phyloP scores from a whole-genome alignment of 2,329 filamentous ascomycete species.

The Colletotrichum nymphaeae region DNA sequence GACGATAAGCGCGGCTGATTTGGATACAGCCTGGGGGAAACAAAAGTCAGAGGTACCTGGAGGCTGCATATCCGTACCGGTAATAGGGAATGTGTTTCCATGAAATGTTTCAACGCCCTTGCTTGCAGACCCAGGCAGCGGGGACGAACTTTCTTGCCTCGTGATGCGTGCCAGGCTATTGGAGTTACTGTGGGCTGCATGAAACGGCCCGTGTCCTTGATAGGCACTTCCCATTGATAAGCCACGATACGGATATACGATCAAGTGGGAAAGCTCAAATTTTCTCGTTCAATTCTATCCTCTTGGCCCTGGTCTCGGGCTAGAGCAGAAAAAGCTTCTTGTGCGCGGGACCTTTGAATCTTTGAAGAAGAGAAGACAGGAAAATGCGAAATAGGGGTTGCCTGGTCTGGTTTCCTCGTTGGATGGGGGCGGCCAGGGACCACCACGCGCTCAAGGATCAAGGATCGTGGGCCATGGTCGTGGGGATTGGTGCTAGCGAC shows the following conservation, averaged over 20 bases:
- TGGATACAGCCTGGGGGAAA: not conserved
- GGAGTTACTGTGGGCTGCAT: conserved; percentile 25
- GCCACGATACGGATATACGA: not conserved
- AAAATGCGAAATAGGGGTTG: conserved; percentile 11
- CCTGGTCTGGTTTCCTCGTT: not conserved
- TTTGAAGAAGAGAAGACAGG: not conserved
- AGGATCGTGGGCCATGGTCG: conserved; percentile 18
- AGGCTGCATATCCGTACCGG: conserved; percentile 5
- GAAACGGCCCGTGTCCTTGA: conserved; percentile 23
- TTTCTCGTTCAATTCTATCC: not conserved
- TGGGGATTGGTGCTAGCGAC: conserved; percentile 27
- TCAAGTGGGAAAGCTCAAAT: not conserved
- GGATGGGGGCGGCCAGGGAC: conserved; percentile 12
- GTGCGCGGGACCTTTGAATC: conserved; percentile 6
- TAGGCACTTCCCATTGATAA: conserved; percentile 13
- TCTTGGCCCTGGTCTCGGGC: conserved; percentile 1
- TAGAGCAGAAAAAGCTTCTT: conserved; percentile 2
- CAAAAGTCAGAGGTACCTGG: conserved; percentile 7
- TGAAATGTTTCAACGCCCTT: conserved; percentile 33
- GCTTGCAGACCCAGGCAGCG: conserved; percentile 22
- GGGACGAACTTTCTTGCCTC: conserved; percentile 17
- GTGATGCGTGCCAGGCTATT: not conserved
- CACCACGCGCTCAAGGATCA: conserved; percentile 18
- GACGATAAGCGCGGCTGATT: conserved; percentile 19
- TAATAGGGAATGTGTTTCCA: conserved; percentile 22